A percentile compares a stretch with the other conserved stretches of the same genome.
Conservation (phyloP, 352 stramenopile genomes). For the Elongisporangium prolatum region DNA sequence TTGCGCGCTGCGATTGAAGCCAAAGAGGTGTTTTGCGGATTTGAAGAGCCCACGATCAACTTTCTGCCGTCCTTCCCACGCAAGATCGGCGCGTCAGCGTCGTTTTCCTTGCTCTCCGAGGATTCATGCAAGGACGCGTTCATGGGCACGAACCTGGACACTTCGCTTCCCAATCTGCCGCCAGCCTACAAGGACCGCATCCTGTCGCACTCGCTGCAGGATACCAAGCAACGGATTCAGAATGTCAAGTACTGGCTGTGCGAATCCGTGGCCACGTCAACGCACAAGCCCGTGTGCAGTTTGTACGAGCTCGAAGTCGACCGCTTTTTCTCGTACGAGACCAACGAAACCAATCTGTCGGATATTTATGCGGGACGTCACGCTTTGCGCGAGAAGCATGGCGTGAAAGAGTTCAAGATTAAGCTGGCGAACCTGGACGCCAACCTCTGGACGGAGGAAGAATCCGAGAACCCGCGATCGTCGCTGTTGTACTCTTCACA, state of each 20-base stretch:
- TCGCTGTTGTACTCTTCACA: not conserved
- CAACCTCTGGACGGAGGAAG: slow-evolving; percentile 71
- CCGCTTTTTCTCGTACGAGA: slow-evolving; percentile 67
- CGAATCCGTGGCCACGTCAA: slow-evolving; percentile 56
- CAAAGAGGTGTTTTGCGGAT: slow-evolving; percentile 84
- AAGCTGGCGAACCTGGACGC: slow-evolving; percentile 72
- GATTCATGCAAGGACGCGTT: slow-evolving; percentile 55
- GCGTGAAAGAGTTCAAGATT: slow-evolving; percentile 66
- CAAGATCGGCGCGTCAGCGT: slow-evolving; percentile 42
- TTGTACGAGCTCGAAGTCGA: slow-evolving; percentile 73
- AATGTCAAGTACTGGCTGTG: slow-evolving; percentile 67
- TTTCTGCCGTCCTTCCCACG: slow-evolving; percentile 78
- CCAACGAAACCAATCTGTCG: slow-evolving; percentile 37
- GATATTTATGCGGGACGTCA: slow-evolving; percentile 45
- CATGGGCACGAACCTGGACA: slow-evolving; percentile 27
- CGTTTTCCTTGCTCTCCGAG: slow-evolving; percentile 67
- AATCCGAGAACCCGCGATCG: slow-evolving; percentile 17
- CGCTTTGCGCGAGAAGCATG: slow-evolving; percentile 48
- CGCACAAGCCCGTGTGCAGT: slow-evolving; percentile 72
- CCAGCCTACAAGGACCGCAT: slow-evolving; percentile 78
- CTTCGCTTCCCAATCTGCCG: slow-evolving; percentile 12
- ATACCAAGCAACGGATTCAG: slow-evolving; percentile 50
- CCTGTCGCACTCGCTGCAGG: slow-evolving; percentile 57
- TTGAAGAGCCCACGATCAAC: slow-evolving; percentile 70
- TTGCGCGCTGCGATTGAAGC: slow-evolving; percentile 62